A percentile compares a stretch with the other conserved stretches of the same genome.
Conservation (phyloP, 2,329 filamentous ascomycete species). For the Phaeosphaeriaceae sp. region DNA sequence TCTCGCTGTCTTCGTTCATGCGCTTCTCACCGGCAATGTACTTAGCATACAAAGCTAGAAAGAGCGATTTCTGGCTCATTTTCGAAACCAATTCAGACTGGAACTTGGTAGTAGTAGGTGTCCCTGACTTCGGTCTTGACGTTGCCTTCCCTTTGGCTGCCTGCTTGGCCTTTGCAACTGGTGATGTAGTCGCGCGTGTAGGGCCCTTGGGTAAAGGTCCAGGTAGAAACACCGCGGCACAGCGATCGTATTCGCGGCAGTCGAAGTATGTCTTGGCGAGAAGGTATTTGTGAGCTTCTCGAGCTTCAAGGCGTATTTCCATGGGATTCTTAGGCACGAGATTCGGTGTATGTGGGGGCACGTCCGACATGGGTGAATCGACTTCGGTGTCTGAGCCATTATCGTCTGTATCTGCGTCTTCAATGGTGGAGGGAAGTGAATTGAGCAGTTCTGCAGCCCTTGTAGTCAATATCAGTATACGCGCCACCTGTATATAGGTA, state of each 20-base stretch:
- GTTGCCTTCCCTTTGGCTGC: conserved; percentile 67
- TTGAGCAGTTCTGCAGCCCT: conserved; percentile 95
- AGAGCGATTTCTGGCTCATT: conserved; percentile 89
- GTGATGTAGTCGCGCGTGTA: conserved; percentile 55
- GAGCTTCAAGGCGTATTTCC: conserved; percentile 77
- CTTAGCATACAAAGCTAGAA: conserved; percentile 90
- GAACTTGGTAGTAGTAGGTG: conserved; percentile 44
- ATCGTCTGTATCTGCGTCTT: conserved; percentile 56
- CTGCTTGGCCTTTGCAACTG: conserved; percentile 44
- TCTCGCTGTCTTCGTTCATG: conserved; percentile 95
- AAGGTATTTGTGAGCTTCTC: conserved; percentile 82
- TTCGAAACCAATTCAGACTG: conserved; percentile 50
- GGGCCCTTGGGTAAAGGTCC: conserved; percentile 75
- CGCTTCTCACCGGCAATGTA: conserved; percentile 94
- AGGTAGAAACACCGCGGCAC: conserved; percentile 87
- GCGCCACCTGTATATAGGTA: not conserved
- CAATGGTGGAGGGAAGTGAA: conserved; percentile 69
- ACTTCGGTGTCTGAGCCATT: conserved; percentile 63
- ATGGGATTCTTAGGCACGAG: conserved; percentile 66
- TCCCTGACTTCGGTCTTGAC: conserved; percentile 39
- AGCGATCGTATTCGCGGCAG: conserved; percentile 92
- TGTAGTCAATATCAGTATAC: conserved; percentile 35
- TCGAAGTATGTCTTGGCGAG: conserved; percentile 95
- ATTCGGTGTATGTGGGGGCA: conserved; percentile 53
- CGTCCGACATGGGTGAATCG: conserved; percentile 65